These are phyloP conservation scores for Hericium coralloides DNA, from an alignment of 768 basidiomycete genomes.

Conservation along the genomic window DNA sequence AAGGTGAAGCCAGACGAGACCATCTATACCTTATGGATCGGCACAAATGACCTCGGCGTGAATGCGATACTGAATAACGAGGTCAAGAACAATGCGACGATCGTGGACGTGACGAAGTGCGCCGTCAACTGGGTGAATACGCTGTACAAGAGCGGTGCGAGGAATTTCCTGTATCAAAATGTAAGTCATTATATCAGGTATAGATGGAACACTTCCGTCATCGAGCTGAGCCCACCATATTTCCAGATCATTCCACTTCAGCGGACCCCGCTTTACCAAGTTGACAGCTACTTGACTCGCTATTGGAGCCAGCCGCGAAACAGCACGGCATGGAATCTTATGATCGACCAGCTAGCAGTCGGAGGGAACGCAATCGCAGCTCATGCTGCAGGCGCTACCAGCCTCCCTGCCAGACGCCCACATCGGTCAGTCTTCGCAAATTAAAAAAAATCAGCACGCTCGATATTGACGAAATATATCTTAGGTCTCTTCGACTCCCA, in stretches of 20 bases:
- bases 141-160: slow-evolving; percentile 47
- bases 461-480: slow-evolving; percentile 23
- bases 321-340: slow-evolving; percentile 26
- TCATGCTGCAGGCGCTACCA: slow-evolving; percentile 18
- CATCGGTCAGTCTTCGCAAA: slow-evolving; percentile 34
- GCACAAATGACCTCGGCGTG: slow-evolving; percentile 46
- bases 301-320: slow-evolving; percentile 26
- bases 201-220: not conserved
- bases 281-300: slow-evolving; percentile 22
- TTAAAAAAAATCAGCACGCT: not conserved
- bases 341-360: slow-evolving; percentile 23
- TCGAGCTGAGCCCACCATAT: not conserved
- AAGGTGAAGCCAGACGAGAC: slow-evolving; percentile 35
- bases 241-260: slow-evolving; percentile 28
- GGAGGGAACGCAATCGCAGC: slow-evolving; percentile 22
- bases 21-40: slow-evolving; percentile 60
- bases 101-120: slow-evolving; percentile 50
- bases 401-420: slow-evolving; percentile 34
- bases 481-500: not conserved
- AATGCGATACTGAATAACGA: slow-evolving; percentile 45
- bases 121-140: slow-evolving; percentile 51
- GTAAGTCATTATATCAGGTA: slow-evolving; percentile 26
- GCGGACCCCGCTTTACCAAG: slow-evolving; percentile 21
- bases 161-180: slow-evolving; percentile 65
- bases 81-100: slow-evolving; percentile 31